A percentile compares a stretch with the other conserved stretches of the same genome.
phyloP scores from a whole-genome alignment of 768 basidiomycete species.

The Cyclocybe aegerita region DNA sequence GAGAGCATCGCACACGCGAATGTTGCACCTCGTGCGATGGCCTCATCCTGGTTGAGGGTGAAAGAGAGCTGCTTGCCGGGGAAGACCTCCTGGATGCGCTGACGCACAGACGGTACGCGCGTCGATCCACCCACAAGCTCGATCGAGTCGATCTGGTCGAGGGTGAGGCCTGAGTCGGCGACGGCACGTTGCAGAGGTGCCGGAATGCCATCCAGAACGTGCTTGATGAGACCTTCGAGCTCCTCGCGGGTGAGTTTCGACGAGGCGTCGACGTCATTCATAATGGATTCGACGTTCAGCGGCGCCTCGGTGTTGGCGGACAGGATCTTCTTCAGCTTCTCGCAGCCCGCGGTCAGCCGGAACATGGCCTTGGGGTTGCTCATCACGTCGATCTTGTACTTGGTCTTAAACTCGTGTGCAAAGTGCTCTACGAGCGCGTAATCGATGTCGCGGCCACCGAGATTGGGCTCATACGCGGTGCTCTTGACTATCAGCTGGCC shows the following conservation, averaged over 20 bases:
- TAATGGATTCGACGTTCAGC: conserved; percentile 92
- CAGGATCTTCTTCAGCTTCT: conserved; percentile 94
- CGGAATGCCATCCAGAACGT: conserved; percentile 75
- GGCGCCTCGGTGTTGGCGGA: conserved; percentile 91
- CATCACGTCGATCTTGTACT: conserved; percentile 97
- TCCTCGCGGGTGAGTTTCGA: conserved; percentile 82
- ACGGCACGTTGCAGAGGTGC: conserved; percentile 79
- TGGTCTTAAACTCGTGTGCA: conserved; percentile 87
- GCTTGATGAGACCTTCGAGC: conserved; percentile 75
- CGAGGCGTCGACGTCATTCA: conserved; percentile 93
- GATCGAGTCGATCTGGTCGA: conserved; percentile 86
- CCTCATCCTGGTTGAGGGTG: conserved; percentile 98
- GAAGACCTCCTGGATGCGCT: conserved; percentile 82
- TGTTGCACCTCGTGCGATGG: conserved; percentile 92
- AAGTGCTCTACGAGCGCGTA: conserved; percentile 88
- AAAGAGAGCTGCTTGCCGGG: conserved; percentile 80
- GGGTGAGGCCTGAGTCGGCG: conserved; percentile 71
- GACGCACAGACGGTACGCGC: conserved; percentile 90
- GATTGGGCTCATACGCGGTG: conserved; percentile 88
- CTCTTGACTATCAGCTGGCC: conserved; percentile 86
- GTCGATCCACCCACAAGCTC: conserved; percentile 95
- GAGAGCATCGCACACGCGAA: conserved; percentile 97
- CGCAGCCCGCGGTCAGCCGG: conserved; percentile 85
- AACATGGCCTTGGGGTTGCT: conserved; percentile 90
- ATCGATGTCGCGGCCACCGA: conserved; percentile 97